Conservation (phyloP, 1,284 basidiomycete genomes). For the Ustilago xerochloae region DNA sequence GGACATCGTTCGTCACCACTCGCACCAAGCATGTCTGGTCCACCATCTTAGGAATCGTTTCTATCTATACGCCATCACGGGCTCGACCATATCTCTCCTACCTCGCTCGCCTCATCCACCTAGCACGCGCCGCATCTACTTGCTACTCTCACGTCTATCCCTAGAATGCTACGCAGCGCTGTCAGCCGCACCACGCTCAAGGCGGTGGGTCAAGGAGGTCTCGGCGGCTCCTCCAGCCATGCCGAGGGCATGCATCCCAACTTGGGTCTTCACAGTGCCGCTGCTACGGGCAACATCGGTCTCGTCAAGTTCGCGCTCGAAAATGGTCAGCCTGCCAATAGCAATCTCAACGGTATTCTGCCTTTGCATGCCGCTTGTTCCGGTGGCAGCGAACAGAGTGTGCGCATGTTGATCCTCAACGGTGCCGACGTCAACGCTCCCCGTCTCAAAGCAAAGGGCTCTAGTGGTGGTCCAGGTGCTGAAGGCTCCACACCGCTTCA, state of each 20-base stretch:
- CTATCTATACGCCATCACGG: not conserved
- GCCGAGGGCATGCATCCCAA: slow-evolving; percentile 43
- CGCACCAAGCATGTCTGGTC: slow-evolving; percentile 9
- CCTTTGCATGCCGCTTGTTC: slow-evolving; percentile 65
- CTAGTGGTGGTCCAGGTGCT: slow-evolving; percentile 46
- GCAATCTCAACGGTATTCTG: slow-evolving; percentile 60
- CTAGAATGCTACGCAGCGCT: slow-evolving; percentile 36
- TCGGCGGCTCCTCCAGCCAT: slow-evolving; percentile 26
- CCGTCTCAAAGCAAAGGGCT: slow-evolving; percentile 39
- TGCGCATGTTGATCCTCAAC: slow-evolving; percentile 57
- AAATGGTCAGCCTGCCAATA: slow-evolving; percentile 60
- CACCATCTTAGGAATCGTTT: slow-evolving; percentile 2
- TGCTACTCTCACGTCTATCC: too few relatives aligned
- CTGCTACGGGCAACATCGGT: slow-evolving; percentile 60
- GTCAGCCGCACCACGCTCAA: slow-evolving; percentile 47
- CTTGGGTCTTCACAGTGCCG: slow-evolving; percentile 62
- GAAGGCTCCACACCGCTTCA: slow-evolving; percentile 64
- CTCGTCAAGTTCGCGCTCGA: slow-evolving; percentile 64
- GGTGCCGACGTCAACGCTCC: slow-evolving; percentile 63
- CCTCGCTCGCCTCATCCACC: not conserved
- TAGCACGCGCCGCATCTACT: too few relatives aligned
- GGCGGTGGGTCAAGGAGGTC: slow-evolving; percentile 36
- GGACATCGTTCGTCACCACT: not conserved
- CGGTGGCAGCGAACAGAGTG: slow-evolving; percentile 53
- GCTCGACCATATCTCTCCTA: not conserved